Evolutionary conservation across 140 eudicot species (phyloP).

Genomic region (Bidens hawaiensis): DNA sequence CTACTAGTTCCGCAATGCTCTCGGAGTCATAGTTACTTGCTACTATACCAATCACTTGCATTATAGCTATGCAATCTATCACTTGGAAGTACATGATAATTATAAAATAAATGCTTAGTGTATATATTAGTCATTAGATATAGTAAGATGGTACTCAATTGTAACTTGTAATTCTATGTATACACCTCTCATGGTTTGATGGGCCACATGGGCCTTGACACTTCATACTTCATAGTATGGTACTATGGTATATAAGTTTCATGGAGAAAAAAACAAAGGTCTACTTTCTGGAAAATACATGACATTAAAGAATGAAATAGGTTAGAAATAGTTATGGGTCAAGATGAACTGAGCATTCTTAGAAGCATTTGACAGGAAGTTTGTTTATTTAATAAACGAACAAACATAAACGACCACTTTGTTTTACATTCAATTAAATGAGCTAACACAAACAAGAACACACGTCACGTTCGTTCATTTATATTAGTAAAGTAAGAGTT

Average conservation of each 20-base stretch:
- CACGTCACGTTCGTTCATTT: no score
- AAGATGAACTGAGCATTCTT: no score
- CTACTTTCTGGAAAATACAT: background rate
- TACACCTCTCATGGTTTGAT: background rate
- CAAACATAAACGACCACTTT: background rate
- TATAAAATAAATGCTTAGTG: background rate
- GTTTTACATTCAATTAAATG: background rate
- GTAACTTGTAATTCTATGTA: no score
- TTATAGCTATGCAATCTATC: background rate
- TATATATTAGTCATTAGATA: no score
- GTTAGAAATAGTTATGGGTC: background rate
- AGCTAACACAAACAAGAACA: no score
- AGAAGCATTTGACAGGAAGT: background rate
- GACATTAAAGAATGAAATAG: background rate
- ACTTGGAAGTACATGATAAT: background rate
- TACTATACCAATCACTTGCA: background rate
- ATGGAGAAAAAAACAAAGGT: background rate
- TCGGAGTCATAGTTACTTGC: background rate
- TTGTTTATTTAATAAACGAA: background rate
- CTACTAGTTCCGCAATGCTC: background rate
- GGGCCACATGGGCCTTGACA: conserved; percentile 6
- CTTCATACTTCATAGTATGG: background rate
- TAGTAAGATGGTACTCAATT: no score
- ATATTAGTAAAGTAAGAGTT: no score
- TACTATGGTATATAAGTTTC: background rate